Conservation (phyloP, 208 protist genomes). For the Endotrypanum monterogeii region DNA sequence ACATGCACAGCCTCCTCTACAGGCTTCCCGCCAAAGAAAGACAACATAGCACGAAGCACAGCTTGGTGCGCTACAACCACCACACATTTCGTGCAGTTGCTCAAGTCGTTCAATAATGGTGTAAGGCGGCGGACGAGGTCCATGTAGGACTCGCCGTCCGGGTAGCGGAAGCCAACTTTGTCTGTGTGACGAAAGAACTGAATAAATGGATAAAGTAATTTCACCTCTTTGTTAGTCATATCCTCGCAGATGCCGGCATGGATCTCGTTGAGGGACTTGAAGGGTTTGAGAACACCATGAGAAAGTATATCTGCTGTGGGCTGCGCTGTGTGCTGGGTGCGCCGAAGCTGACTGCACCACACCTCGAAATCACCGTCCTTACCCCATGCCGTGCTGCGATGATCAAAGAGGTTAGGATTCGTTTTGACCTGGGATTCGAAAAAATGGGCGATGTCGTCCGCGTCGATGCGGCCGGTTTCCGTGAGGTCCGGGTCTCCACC, state of each 20-base stretch:
- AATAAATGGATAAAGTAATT: conserved; percentile 65
- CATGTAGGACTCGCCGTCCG: conserved; percentile 81
- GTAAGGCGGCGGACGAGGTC: conserved; percentile 76
- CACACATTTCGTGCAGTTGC: conserved; percentile 51
- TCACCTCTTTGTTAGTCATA: conserved; percentile 85
- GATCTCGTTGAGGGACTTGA: conserved; percentile 86
- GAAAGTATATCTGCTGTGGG: conserved; percentile 54
- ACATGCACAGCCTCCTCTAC: conserved; percentile 75
- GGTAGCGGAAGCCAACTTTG: conserved; percentile 88
- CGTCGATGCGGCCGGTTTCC: conserved; percentile 49
- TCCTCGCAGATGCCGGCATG: conserved; percentile 88
- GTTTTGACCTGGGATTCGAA: conserved; percentile 54
- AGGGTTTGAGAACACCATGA: conserved; percentile 33
- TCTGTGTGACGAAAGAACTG: conserved; percentile 64
- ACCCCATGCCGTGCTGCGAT: conserved; percentile 43
- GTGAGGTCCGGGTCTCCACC: conserved; percentile 82
- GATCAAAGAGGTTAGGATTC: conserved; percentile 47
- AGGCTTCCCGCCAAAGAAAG: conserved; percentile 68
- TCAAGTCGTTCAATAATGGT: conserved; percentile 66
- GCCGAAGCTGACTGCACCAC: conserved; percentile 77
- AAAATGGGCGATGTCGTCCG: conserved; percentile 57
- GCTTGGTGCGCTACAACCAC: conserved; percentile 84
- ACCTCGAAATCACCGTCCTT: conserved; percentile 64
- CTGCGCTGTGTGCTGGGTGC: conserved; percentile 67
- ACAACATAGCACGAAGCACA: conserved; percentile 77